phyloP scores from a whole-genome alignment of 1,284 basidiomycete species.

The Entoloma clypeatum region DNA sequence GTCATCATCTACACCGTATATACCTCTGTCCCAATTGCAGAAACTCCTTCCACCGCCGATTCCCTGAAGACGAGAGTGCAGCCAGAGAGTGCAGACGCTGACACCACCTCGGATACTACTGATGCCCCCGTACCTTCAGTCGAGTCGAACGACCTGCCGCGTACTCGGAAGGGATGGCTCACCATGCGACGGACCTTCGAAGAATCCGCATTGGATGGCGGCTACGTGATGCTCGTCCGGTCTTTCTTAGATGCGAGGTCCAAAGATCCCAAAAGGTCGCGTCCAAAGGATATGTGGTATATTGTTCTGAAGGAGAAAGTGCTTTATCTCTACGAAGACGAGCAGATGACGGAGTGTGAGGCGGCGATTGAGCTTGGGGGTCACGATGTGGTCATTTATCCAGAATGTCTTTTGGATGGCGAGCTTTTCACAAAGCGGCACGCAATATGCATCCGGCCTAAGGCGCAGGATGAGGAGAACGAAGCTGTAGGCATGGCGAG shows the following conservation, averaged over 20 bases:
- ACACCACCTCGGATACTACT: slow-evolving; percentile 24
- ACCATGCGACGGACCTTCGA: slow-evolving; percentile 81
- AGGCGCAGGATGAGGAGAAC: slow-evolving; percentile 30
- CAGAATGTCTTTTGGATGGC: slow-evolving; percentile 71
- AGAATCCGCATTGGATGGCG: slow-evolving; percentile 54
- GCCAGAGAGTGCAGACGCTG: slow-evolving; percentile 23
- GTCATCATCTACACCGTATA: slow-evolving; percentile 63
- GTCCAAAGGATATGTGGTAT: slow-evolving; percentile 88
- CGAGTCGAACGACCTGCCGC: slow-evolving; percentile 51
- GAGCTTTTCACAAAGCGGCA: slow-evolving; percentile 89
- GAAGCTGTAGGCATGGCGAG: slow-evolving; percentile 48
- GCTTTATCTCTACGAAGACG: slow-evolving; percentile 89
- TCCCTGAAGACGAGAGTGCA: slow-evolving; percentile 33
- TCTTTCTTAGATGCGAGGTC: slow-evolving; percentile 73
- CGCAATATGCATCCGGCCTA: slow-evolving; percentile 74
- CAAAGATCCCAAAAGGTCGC: slow-evolving; percentile 72
- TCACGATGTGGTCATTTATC: slow-evolving; percentile 73
- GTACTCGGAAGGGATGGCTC: slow-evolving; percentile 78
- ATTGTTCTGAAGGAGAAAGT: slow-evolving; percentile 85
- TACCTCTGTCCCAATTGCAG: slow-evolving; percentile 74
- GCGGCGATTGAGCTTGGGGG: slow-evolving; percentile 77
- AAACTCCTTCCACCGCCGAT: slow-evolving; percentile 43
- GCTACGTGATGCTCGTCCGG: slow-evolving; percentile 66
- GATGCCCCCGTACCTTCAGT: slow-evolving; percentile 18
- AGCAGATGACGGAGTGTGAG: slow-evolving; percentile 81